These are phyloP conservation scores for Polyporus tsugae DNA, from an alignment of 1,284 basidiomycete genomes.

Conservation along the genomic window DNA sequence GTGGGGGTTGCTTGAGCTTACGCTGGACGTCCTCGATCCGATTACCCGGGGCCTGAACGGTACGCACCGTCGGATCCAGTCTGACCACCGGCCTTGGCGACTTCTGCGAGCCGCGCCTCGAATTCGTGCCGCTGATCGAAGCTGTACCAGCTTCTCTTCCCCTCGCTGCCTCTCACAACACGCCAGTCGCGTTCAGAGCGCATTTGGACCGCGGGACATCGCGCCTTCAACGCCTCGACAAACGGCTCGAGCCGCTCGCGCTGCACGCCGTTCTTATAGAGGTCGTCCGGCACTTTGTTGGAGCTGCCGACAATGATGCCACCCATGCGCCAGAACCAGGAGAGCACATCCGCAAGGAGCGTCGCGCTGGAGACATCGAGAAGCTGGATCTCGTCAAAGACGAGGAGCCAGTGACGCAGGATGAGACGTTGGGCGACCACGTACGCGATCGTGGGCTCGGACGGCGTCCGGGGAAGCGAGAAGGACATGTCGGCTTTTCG, in stretches of 20 bases:
- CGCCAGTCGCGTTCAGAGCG: slow-evolving; percentile 56
- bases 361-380: slow-evolving; percentile 75
- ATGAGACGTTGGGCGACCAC: slow-evolving; percentile 59
- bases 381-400: slow-evolving; percentile 78
- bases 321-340: slow-evolving; percentile 81
- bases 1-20: slow-evolving; percentile 2
- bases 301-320: slow-evolving; percentile 66
- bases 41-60: slow-evolving; percentile 6
- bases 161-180: slow-evolving; percentile 32
- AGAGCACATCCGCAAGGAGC: slow-evolving; percentile 73
- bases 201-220: slow-evolving; percentile 69
- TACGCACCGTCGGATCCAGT: slow-evolving; percentile 13
- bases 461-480: slow-evolving; percentile 16
- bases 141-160: slow-evolving; percentile 46
- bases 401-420: slow-evolving; percentile 61
- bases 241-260: slow-evolving; percentile 70
- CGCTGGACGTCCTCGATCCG: slow-evolving; percentile 10
- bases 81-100: not conserved
- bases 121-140: slow-evolving; percentile 39
- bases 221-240: slow-evolving; percentile 65
- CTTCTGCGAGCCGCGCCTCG: slow-evolving; percentile 27
- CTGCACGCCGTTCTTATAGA: slow-evolving; percentile 77
- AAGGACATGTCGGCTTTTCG: slow-evolving; percentile 32
- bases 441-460: slow-evolving; percentile 49
- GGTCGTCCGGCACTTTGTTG: slow-evolving; percentile 72